These are phyloP conservation scores for Ceratobasidium sp. DNA, from an alignment of 1,284 basidiomycete species.

Conservation along the genomic window DNA sequence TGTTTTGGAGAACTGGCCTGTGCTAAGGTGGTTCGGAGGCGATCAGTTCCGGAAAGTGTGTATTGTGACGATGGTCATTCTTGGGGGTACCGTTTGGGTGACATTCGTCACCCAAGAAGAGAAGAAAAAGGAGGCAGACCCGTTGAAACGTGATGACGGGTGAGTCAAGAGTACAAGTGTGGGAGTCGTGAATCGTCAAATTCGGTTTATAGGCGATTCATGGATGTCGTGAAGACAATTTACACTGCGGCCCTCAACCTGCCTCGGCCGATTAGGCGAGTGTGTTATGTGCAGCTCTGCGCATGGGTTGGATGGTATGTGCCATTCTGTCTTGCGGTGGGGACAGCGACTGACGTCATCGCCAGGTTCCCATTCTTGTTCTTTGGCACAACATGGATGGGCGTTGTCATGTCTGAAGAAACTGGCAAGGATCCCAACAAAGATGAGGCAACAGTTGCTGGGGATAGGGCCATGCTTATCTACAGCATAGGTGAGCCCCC, in stretches of 20 bases:
- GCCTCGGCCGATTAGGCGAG: constrained; percentile 83
- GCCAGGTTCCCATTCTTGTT: constrained; percentile 93
- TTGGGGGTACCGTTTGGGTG: constrained; percentile 84
- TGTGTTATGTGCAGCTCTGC: constrained; percentile 91
- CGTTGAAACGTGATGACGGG: constrained; percentile 36
- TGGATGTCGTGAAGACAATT: constrained; percentile 81
- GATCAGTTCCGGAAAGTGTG: constrained; percentile 97
- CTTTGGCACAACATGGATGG: constrained; percentile 92
- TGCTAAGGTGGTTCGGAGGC: constrained; percentile 86
- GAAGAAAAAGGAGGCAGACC: constrained; percentile 62
- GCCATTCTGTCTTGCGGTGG: not conserved
- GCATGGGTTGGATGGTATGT: constrained; percentile 91
- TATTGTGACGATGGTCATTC: constrained; percentile 81
- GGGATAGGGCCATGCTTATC: constrained; percentile 89
- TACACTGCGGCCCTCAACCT: constrained; percentile 75
- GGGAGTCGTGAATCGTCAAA: not conserved
- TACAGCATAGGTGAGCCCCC: constrained; percentile 80
- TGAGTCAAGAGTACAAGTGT: not conserved
- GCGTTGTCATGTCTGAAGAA: constrained; percentile 89
- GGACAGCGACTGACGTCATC: constrained; percentile 25
- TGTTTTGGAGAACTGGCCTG: constrained; percentile 60
- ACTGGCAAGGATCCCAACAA: constrained; percentile 74
- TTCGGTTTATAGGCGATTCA: constrained; percentile 52
- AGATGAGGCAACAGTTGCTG: constrained; percentile 84
- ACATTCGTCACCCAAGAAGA: constrained; percentile 88